Conservation (phyloP, 305 asterid genomes). For the Fraxinus floribunda region DNA sequence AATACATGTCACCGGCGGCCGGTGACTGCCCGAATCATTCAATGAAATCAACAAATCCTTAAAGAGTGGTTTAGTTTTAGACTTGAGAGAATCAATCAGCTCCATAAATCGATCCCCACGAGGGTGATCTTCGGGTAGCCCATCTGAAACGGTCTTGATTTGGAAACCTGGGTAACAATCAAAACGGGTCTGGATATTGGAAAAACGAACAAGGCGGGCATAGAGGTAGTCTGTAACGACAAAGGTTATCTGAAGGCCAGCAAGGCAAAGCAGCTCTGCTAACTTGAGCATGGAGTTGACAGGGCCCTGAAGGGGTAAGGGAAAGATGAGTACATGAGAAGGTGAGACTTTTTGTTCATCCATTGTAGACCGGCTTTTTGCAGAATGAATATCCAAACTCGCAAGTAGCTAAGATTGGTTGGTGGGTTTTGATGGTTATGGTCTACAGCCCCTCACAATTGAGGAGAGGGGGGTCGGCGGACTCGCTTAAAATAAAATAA, state of each 20-base stretch:
- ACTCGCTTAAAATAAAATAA: no score
- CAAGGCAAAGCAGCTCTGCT: slow-evolving; percentile 62
- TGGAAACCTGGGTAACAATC: slow-evolving; percentile 47
- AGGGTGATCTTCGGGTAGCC: slow-evolving; percentile 63
- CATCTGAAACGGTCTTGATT: slow-evolving; percentile 55
- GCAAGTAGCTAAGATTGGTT: no score
- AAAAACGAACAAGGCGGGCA: slow-evolving; percentile 43
- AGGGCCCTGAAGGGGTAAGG: slow-evolving; percentile 73
- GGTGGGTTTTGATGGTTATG: no score
- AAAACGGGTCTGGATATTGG: slow-evolving; percentile 45
- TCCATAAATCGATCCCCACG: slow-evolving; percentile 52
- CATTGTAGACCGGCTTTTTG: background rate
- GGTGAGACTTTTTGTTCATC: slow-evolving; percentile 16
- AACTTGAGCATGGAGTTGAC: slow-evolving; percentile 74
- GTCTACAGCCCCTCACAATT: no score
- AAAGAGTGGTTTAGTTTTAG: slow-evolving; percentile 40
- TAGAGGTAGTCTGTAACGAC: slow-evolving; percentile 52
- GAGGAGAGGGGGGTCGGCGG: no score
- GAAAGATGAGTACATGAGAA: slow-evolving; percentile 56
- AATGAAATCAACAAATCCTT: slow-evolving; percentile 45
- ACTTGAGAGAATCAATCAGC: slow-evolving; percentile 43
- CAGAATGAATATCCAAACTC: background rate
- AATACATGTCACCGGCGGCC: slow-evolving; percentile 36
- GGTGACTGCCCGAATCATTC: background rate
- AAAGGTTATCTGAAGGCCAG: slow-evolving; percentile 44